phyloP scores from a whole-genome alignment of 495 filamentous ascomycete species.

The Hyphodiscus hymeniophilus region DNA sequence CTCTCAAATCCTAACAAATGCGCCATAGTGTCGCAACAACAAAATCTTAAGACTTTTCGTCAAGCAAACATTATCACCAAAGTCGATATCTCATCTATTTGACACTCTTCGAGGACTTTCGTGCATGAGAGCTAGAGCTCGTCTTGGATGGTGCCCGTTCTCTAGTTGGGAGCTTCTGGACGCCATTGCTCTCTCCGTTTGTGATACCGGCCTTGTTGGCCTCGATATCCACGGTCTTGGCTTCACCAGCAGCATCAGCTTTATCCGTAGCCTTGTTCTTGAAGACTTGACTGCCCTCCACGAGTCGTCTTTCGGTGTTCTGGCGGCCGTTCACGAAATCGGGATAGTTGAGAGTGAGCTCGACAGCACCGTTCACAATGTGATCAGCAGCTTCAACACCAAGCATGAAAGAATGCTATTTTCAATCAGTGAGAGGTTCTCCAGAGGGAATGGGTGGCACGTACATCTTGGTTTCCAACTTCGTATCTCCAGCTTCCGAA shows the following conservation, averaged over 20 bases:
- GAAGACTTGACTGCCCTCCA: conserved; percentile 49
- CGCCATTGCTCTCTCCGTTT: conserved; percentile 12
- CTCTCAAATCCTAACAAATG: too few relatives aligned
- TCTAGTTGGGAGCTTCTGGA: conserved; percentile 29
- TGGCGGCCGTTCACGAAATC: conserved; percentile 92
- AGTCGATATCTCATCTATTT: conserved; percentile 11
- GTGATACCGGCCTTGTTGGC: conserved; percentile 11
- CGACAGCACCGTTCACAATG: conserved; percentile 88
- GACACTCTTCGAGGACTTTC: conserved; percentile 27
- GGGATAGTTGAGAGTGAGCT: conserved; percentile 97
- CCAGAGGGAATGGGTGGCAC: neutral
- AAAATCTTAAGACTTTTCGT: too few relatives aligned
- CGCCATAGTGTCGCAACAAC: too few relatives aligned
- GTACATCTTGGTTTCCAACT: conserved; percentile 36
- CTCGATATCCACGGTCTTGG: conserved; percentile 16
- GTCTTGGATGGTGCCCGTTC: conserved; percentile 28
- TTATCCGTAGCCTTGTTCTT: conserved; percentile 24
- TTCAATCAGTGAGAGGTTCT: conserved; percentile 31
- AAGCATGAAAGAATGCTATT: conserved; percentile 94
- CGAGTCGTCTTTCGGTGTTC: conserved; percentile 82
- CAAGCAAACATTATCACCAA: too few relatives aligned
- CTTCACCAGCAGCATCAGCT: conserved; percentile 19
- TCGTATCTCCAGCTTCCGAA: conserved; percentile 99
- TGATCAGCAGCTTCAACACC: conserved; percentile 95
- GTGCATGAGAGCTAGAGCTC: conserved; percentile 22